A percentile compares a stretch with the other conserved stretches of the same genome.
These are phyloP conservation scores for Tylopilus intermedius DNA, from an alignment of 768 basidiomycete genomes.

Conservation along the genomic window DNA sequence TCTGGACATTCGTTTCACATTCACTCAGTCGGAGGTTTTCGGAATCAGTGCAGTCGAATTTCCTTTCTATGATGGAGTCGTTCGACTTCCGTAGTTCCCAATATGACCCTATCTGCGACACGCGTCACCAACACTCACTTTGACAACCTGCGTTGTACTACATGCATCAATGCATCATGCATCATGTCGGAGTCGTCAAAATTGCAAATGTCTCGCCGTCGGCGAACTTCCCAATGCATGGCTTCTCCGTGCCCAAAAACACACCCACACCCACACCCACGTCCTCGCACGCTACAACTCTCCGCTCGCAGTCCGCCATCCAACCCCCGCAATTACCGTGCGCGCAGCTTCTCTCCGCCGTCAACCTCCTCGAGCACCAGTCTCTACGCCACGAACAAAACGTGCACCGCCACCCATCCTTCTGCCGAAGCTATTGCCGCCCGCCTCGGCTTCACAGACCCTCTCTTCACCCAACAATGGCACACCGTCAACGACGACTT, in stretches of 20 bases:
- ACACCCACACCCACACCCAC: constrained; percentile 2
- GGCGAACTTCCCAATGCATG: constrained; percentile 81
- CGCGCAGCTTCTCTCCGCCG: constrained; percentile 49
- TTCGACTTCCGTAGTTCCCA: too few relatives aligned
- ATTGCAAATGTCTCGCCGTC: constrained; percentile 27
- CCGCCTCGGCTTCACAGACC: constrained; percentile 70
- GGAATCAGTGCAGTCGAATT: too few relatives aligned
- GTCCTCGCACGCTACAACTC: constrained; percentile 47
- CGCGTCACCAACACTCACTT: too few relatives aligned
- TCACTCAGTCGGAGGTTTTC: too few relatives aligned
- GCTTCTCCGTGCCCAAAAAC: constrained; percentile 63
- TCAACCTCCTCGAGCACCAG: constrained; percentile 60
- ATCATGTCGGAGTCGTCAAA: too few relatives aligned
- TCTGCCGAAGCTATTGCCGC: constrained; percentile 45
- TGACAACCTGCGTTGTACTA: too few relatives aligned
- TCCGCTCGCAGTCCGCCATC: constrained; percentile 35
- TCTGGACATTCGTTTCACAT: too few relatives aligned
- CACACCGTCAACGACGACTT: constrained; percentile 86
- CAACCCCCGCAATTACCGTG: constrained; percentile 34
- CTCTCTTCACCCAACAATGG: constrained; percentile 85
- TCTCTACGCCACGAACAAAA: constrained; percentile 63
- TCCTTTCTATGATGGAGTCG: too few relatives aligned
- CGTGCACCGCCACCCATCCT: constrained; percentile 63
- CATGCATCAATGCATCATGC: too few relatives aligned
- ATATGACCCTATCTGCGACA: too few relatives aligned